phyloP scores from a whole-genome alignment of 306 rosid species.

The Dryas drummondii region DNA sequence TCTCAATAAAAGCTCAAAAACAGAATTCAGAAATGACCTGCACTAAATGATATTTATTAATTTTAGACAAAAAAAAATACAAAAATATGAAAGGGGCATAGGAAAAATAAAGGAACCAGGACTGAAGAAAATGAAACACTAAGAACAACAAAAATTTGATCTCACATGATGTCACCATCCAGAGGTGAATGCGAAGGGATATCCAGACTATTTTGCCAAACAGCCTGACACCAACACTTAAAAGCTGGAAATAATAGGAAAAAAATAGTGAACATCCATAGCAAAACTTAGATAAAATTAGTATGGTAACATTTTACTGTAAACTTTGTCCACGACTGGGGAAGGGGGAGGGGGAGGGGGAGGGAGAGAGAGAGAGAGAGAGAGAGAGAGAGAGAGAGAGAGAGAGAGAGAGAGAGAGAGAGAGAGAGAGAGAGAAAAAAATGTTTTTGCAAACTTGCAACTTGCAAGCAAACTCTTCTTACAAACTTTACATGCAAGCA shows the following conservation, averaged over 20 bases:
- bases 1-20: slow-evolving; percentile 85
- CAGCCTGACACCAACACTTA: slow-evolving; percentile 99
- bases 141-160: slow-evolving; percentile 14
- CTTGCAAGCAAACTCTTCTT: background rate
- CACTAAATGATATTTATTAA: slow-evolving; percentile 37
- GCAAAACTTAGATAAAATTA: background rate
- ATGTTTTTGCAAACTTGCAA: background rate
- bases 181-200: slow-evolving; percentile 65
- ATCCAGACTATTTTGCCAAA: slow-evolving; percentile 75
- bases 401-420: background rate
- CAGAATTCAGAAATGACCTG: slow-evolving; percentile 98
- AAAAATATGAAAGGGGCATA: slow-evolving; percentile 17
- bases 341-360: background rate
- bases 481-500: background rate
- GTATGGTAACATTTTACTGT: background rate
- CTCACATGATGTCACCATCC: slow-evolving; percentile 91
- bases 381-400: background rate
- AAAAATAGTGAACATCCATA: slow-evolving; percentile 2
- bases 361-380: background rate
- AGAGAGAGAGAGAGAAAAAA: background rate
- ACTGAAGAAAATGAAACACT: slow-evolving; percentile 3
- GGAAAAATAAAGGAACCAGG: slow-evolving; percentile 15
- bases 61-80: slow-evolving; percentile 35
- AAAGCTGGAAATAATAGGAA: slow-evolving; percentile 66
- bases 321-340: slow-evolving; percentile 1